phyloP scores from a whole-genome alignment of 2,329 filamentous ascomycete species.

The Fusarium clavum region DNA sequence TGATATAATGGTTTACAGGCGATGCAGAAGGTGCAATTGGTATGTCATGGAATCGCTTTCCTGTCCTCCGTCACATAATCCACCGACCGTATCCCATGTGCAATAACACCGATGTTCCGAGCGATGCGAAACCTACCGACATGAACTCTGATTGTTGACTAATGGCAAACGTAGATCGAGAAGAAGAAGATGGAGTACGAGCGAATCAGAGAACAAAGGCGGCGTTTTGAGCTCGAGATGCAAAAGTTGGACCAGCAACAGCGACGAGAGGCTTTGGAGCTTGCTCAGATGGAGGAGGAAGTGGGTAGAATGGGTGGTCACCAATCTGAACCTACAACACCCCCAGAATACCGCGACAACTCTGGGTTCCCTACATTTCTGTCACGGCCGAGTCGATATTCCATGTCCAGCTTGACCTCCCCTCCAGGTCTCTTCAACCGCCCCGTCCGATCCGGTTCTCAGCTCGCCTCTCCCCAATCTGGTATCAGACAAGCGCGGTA shows the following conservation, averaged over 20 bases:
- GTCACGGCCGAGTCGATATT: slow-evolving; percentile 88
- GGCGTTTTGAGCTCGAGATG: slow-evolving; percentile 92
- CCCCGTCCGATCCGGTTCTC: slow-evolving; percentile 79
- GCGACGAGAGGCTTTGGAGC: slow-evolving; percentile 83
- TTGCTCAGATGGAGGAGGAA: slow-evolving; percentile 86
- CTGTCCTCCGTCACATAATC: neutral
- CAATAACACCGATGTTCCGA: slow-evolving; percentile 1
- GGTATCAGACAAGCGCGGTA: slow-evolving; percentile 70
- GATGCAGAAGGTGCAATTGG: slow-evolving; percentile 80
- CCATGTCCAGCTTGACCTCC: slow-evolving; percentile 86
- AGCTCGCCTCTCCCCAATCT: slow-evolving; percentile 81
- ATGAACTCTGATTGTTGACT: slow-evolving; percentile 41
- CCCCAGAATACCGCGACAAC: slow-evolving; percentile 88
- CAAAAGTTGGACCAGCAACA: slow-evolving; percentile 88
- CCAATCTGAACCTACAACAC: slow-evolving; percentile 95
- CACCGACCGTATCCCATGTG: neutral
- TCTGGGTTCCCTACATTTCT: slow-evolving; percentile 82
- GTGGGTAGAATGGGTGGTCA: slow-evolving; percentile 75
- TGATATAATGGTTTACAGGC: slow-evolving; percentile 58
- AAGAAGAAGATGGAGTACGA: slow-evolving; percentile 96
- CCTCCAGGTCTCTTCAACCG: slow-evolving; percentile 81
- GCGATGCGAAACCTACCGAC: slow-evolving; percentile 1
- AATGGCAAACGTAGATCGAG: slow-evolving; percentile 75
- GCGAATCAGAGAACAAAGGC: slow-evolving; percentile 86
- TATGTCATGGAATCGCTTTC: slow-evolving; percentile 59